These are phyloP conservation scores for Sphagnum fallax DNA, from an alignment of 228 moss, liverwort and hornwort species.

Conservation along the genomic window DNA sequence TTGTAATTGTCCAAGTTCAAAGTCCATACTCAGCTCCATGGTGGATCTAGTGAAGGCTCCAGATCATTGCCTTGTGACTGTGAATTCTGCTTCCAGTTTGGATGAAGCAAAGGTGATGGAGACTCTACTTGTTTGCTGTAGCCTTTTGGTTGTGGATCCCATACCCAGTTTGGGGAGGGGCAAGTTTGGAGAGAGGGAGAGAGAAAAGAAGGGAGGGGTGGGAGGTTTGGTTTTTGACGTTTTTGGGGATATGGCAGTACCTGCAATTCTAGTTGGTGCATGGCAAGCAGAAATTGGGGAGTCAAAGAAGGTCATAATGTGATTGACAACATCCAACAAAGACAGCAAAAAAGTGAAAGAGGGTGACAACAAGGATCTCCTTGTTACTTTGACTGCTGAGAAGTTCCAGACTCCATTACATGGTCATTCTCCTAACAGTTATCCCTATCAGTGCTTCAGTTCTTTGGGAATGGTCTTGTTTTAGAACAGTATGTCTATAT, in stretches of 20 bases:
- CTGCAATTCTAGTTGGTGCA: slow-evolving; percentile 55
- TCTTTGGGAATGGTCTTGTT: not conserved
- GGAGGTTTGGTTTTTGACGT: not conserved
- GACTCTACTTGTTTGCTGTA: too few species aligned
- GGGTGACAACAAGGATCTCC: slow-evolving; percentile 30
- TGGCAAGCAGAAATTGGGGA: slow-evolving; percentile 76
- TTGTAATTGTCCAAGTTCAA: not conserved
- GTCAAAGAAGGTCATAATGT: slow-evolving; percentile 64
- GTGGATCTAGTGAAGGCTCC: too few species aligned
- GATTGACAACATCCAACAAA: slow-evolving; percentile 31
- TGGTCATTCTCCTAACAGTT: slow-evolving; percentile 19
- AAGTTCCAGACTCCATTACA: slow-evolving; percentile 77
- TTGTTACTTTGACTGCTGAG: slow-evolving; percentile 64
- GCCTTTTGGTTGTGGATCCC: too few species aligned
- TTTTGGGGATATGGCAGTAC: slow-evolving; percentile 26
- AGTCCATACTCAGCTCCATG: too few species aligned
- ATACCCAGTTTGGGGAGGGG: too few species aligned
- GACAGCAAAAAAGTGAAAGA: not conserved
- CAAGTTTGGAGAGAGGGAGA: not conserved
- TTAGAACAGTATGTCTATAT: too few species aligned
- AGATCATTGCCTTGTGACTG: too few species aligned
- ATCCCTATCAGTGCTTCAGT: not conserved
- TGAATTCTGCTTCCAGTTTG: too few species aligned
- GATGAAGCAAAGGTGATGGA: too few species aligned
- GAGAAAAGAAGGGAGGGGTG: not conserved